phyloP scores from a whole-genome alignment of 163 green algal genomes.

The Volvox carteri region DNA sequence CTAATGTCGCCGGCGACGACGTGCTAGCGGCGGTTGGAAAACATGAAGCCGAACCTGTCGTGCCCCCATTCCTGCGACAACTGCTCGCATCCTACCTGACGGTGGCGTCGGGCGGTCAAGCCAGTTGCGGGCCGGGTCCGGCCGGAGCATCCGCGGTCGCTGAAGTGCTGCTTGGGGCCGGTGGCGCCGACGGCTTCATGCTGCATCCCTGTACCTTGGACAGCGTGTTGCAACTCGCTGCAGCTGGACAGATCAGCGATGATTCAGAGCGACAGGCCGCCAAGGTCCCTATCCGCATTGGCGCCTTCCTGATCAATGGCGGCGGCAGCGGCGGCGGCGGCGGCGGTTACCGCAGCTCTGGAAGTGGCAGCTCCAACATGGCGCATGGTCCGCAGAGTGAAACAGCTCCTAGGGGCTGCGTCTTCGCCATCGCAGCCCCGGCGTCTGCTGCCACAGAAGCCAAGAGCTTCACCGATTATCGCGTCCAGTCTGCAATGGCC shows the following conservation, averaged over 20 bases:
- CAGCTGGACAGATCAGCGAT: too few relatives aligned
- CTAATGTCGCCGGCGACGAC: neutral
- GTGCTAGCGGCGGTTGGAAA: neutral
- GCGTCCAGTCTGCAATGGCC: neutral
- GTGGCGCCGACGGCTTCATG: slow-evolving; percentile 26
- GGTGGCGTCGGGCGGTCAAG: neutral
- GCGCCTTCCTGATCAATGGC: neutral
- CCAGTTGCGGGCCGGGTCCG: neutral
- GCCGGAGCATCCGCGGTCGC: neutral
- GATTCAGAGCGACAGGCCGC: neutral
- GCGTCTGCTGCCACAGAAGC: neutral
- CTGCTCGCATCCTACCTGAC: neutral
- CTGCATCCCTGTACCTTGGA: slow-evolving; percentile 74
- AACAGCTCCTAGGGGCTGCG: neutral
- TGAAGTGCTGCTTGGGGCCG: neutral
- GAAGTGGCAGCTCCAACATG: too few relatives aligned
- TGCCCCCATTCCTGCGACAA: neutral
- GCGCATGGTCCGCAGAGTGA: too few relatives aligned
- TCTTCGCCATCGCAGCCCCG: neutral
- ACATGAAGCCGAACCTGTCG: neutral
- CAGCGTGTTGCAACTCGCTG: slow-evolving; percentile 68
- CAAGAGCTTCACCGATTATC: slow-evolving; percentile 16
- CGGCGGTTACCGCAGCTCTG: too few relatives aligned
- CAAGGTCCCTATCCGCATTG: slow-evolving; percentile 43
- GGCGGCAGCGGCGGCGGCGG: neutral